Conservation (phyloP, 768 basidiomycete species). For the Rhodotorula toruloides region DNA sequence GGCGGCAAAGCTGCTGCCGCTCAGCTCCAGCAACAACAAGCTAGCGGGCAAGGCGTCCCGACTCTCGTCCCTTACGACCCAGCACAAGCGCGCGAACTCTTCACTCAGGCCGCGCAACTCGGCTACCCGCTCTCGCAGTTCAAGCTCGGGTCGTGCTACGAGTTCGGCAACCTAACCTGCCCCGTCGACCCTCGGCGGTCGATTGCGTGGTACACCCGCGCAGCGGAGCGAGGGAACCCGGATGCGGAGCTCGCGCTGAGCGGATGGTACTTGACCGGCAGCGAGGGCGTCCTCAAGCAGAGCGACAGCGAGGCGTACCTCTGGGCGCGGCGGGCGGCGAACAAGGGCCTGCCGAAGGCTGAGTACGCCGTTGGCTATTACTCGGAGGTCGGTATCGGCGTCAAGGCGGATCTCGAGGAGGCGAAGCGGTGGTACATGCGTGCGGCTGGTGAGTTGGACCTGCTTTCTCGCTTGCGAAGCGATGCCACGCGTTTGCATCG, state of each 20-base stretch:
- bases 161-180: conserved; percentile 81
- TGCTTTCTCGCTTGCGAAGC: neutral
- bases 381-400: conserved; percentile 93
- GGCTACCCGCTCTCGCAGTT: conserved; percentile 91
- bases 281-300: conserved; percentile 92
- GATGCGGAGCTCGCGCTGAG: conserved; percentile 93
- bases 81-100: conserved; percentile 72
- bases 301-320: conserved; percentile 98
- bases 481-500: neutral
- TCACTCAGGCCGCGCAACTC: conserved; percentile 83
- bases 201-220: conserved; percentile 98
- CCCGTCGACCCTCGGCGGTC: conserved; percentile 87
- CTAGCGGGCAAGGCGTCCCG: conserved; percentile 46
- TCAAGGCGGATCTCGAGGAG: conserved; percentile 90
- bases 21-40: conserved; percentile 13
- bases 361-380: conserved; percentile 95
- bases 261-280: conserved; percentile 96
- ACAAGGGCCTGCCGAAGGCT: conserved; percentile 92
- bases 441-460: conserved; percentile 71
- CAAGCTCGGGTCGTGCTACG: conserved; percentile 91
- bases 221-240: conserved; percentile 90
- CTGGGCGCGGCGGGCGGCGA: conserved; percentile 93
- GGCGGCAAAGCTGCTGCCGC: conserved; percentile 30
- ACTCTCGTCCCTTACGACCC: conserved; percentile 72
- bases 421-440: conserved; percentile 99